Conservation (phyloP, 495 filamentous ascomycete species). For the Sordaria brevicollis region DNA sequence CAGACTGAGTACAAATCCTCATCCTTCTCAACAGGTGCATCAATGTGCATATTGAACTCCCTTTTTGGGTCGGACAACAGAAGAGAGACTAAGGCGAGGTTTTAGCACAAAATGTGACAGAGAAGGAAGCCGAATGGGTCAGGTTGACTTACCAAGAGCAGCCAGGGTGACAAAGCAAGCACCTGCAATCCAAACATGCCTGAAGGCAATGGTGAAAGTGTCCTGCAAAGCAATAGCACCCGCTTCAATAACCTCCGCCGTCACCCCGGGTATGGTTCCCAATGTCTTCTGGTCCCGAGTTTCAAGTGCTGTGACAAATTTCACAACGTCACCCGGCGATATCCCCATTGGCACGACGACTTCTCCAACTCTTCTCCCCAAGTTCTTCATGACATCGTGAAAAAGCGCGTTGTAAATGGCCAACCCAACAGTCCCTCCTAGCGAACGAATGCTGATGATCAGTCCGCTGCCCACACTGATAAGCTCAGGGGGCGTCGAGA, state of each 20-base stretch:
- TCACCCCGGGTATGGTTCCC: conserved; percentile 9
- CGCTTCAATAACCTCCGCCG: conserved; percentile 7
- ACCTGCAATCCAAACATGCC: conserved; percentile 21
- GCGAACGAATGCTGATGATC: conserved; percentile 20
- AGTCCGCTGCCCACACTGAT: conserved; percentile 23
- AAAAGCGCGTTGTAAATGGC: conserved; percentile 24
- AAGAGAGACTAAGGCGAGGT: neutral
- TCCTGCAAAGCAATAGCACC: conserved; percentile 12
- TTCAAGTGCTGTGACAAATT: conserved; percentile 13
- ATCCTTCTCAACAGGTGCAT: conserved; percentile 15
- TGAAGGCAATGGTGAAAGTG: conserved; percentile 15
- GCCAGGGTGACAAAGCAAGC: conserved; percentile 16
- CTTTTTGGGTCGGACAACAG: conserved; percentile 10
- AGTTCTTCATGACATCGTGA: conserved; percentile 1
- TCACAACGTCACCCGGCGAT: neutral
- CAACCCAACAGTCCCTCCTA: conserved; percentile 23
- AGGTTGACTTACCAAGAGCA: conserved; percentile 9
- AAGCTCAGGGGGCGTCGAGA: conserved; percentile 22
- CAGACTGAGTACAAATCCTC: conserved; percentile 11
- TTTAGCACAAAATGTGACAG: neutral
- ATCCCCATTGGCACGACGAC: conserved; percentile 15
- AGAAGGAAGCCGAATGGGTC: neutral
- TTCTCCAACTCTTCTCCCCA: conserved; percentile 11
- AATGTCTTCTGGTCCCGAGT: conserved; percentile 8
- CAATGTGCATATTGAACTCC: conserved; percentile 18